Evolutionary conservation across 2,329 filamentous ascomycete genomes (phyloP), one percentile per base, ranked within the genome.

Genomic region (Ophiobolus disseminans): DNA sequence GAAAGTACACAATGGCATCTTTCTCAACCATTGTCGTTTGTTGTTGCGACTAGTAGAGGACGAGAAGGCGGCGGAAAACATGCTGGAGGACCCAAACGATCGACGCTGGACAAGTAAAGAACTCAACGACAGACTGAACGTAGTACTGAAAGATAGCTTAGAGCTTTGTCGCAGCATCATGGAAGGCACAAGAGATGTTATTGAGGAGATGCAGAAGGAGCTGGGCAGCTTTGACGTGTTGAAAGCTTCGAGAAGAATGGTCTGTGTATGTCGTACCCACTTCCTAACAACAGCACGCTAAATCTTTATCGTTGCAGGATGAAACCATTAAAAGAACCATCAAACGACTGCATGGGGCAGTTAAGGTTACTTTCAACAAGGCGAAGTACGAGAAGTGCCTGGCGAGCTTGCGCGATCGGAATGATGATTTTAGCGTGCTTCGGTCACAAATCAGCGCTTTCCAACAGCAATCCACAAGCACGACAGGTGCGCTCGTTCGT

Each of bases 11-110:
- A 52, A 57, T 17, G 45, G 50, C 4, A 59, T 61, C 7, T 67
- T 65, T 30, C 40, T 51, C 5, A 65, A 65, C 13, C 58, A 67
- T 43, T 57, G 60, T 16, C 55, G 58, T 10, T 39, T 65, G 4
- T 23, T 66, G 6, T 37, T 67, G 13, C 45, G 53, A 10, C 43
- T 54, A 0, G 43, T 61, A 0, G 53, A 61, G 9, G 56, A 57
- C 13, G 58, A 62, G 6, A 42, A 48, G 9, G 50, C 39, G 0
- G 45, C 46, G 3, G 51, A 58, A 25, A 35, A 46, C 17, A 65
- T 63, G 60, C 22, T 65, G n/a, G 49, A 56, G 3, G 50, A 62
- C 23, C 23, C 45, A n/a, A 20, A 25, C 13, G 53, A 61, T 37
- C 16, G 28, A 13, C 47, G 53, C 3, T 63, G 60, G 62, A 42